Base-by-base conservation (phyloP, 139 green algal genomes). In the Bryopsis sp. region DNA sequence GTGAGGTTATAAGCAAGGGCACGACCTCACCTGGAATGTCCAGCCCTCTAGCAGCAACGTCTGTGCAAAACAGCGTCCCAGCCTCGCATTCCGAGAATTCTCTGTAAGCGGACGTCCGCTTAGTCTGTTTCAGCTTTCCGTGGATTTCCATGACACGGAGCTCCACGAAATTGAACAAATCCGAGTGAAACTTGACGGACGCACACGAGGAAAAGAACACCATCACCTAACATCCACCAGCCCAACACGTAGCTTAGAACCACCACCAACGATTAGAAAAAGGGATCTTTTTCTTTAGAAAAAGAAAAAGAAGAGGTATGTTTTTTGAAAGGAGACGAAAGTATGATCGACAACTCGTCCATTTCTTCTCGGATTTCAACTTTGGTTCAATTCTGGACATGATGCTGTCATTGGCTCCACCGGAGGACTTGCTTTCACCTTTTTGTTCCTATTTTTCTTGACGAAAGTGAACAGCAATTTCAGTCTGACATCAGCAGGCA, bases 91-190 rank as follows among this genome's bases (percentile, higher is more conserved):
- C 71, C 38, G 86, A 95, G 79, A 99, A 99, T 76, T 98, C 92
- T 67, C 95, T 92, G 77, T 97, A 98, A 32, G 94, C 96, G 62
- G 87, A 80, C 1, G 92, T 98, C 58, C 94, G 89, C 74, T 95
- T 95, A 72, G 89, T 82, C 84, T 99, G 94, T 89, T 98, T 98
- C 79, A 96, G 89, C 85, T 98, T 98, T 72, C 93, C 93, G 74
- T 99, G 94, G 72, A 99, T 97, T 79, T 97, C 91, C 65, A 83
- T 86, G 31, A 92, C 87, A 3, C 88, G 85, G 47, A 99, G 88
- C 81, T 99, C 94, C 59, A 99, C 92, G 79, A 97, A 99, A 79
- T 99, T 99, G 47, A 99, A 84, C 60, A 99, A 84, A 80, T 99
- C 95, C 3, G 47, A 65, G 78, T 86, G 70, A 28, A 78, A 88